A percentile compares a stretch with the other conserved stretches of the same genome.
phyloP scores from a whole-genome alignment of 1,284 basidiomycete genomes.

The Ganoderma lingzhi region DNA sequence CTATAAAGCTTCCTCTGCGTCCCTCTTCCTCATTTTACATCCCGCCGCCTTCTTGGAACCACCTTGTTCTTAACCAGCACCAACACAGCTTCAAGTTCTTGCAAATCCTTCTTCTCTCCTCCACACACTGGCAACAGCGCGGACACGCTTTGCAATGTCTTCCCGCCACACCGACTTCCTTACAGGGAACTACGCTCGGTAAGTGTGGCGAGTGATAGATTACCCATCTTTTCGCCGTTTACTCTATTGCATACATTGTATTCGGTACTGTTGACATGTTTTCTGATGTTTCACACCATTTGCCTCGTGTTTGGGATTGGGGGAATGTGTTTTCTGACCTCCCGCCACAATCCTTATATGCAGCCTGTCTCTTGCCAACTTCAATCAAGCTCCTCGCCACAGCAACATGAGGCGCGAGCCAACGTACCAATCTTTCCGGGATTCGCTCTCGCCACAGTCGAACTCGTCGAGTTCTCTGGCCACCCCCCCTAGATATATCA shows the following conservation, averaged over 20 bases:
- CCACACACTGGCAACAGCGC: background rate
- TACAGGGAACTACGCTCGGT: constrained; percentile 22
- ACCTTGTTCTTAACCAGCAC: constrained; percentile 13
- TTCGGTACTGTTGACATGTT: background rate
- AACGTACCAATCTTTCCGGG: background rate
- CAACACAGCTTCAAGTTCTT: constrained; percentile 13
- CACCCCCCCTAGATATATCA: constrained; percentile 12
- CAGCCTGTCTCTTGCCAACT: constrained; percentile 17
- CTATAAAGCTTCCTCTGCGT: constrained; percentile 23
- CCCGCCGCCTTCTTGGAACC: constrained; percentile 18
- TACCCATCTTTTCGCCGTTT: background rate
- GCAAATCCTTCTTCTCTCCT: constrained; percentile 8
- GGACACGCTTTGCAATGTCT: constrained; percentile 19
- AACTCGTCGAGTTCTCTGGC: constrained; percentile 8
- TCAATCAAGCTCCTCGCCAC: background rate
- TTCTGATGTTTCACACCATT: background rate
- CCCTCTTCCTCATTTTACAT: constrained; percentile 18
- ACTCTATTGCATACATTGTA: background rate
- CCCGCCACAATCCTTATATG: constrained; percentile 23
- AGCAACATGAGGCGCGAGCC: background rate
- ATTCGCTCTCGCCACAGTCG: constrained; percentile 18
- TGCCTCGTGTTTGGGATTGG: background rate
- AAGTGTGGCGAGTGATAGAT: constrained; percentile 30
- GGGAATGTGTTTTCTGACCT: constrained; percentile 15
- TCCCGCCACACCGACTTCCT: constrained; percentile 20